phyloP scores from a whole-genome alignment of 352 stramenopile genomes.

The Globisporangium rhizosaccharum region DNA sequence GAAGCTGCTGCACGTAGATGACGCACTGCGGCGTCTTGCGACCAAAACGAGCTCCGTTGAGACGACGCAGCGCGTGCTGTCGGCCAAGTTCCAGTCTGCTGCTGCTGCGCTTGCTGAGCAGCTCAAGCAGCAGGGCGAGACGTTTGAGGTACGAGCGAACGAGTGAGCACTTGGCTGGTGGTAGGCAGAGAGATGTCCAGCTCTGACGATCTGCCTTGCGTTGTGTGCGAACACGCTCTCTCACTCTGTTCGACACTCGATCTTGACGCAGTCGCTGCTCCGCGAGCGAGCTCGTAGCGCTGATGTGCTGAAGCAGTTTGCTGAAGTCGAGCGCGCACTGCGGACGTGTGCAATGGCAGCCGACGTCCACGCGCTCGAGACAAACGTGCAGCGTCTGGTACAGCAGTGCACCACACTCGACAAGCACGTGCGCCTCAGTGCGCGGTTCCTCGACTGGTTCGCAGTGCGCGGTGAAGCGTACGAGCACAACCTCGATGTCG shows the following conservation, averaged over 20 bases:
- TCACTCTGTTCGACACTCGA: not conserved
- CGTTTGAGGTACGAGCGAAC: conserved; percentile 20
- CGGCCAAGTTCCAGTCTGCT: conserved; percentile 30
- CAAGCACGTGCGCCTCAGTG: conserved; percentile 42
- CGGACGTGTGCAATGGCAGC: conserved; percentile 3
- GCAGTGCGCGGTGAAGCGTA: conserved; percentile 56
- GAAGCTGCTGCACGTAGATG: conserved; percentile 17
- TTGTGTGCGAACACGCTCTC: too few relatives aligned
- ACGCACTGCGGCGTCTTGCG: conserved; percentile 12
- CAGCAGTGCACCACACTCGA: conserved; percentile 25
- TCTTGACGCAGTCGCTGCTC: conserved; percentile 13
- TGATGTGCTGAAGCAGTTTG: conserved; percentile 15
- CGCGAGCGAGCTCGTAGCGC: conserved; percentile 15
- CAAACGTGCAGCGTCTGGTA: conserved; percentile 7
- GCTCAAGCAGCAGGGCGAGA: conserved; percentile 22
- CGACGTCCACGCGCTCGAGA: conserved; percentile 13
- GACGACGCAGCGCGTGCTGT: conserved; percentile 23
- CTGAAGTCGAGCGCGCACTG: conserved; percentile 7
- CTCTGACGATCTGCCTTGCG: not conserved
- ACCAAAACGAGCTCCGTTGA: conserved; percentile 19
- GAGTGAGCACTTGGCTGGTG: not conserved
- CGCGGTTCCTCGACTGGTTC: conserved; percentile 76
- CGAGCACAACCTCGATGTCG: conserved; percentile 61
- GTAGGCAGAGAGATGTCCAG: not conserved
- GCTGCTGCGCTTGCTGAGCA: conserved; percentile 16